phyloP scores from a whole-genome alignment of 179 eudicot species.

The Amaranthus tricolor region DNA sequence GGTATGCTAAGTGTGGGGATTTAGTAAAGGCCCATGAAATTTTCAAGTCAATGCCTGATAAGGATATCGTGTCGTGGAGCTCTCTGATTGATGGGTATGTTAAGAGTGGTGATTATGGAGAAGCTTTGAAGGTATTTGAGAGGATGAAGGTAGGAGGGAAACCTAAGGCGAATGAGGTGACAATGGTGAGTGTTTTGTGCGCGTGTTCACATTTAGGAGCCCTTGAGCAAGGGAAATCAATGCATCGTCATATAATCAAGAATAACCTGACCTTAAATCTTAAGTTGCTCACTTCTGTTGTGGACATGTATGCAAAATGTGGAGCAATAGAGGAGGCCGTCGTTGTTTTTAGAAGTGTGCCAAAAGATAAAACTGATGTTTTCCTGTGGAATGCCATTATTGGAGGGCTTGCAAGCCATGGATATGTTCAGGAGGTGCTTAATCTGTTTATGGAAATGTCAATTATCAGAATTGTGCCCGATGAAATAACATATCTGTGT shows the following conservation, averaged over 20 bases:
- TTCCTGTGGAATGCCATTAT: conserved; percentile 75
- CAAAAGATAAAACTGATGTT: conserved; percentile 45
- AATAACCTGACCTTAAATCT: conserved; percentile 46
- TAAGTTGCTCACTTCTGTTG: conserved; percentile 53
- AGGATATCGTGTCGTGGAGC: conserved; percentile 81
- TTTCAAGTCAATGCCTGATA: conserved; percentile 54
- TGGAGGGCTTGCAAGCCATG: conserved; percentile 81
- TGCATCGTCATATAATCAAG: conserved; percentile 54
- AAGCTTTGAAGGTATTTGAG: conserved; percentile 55
- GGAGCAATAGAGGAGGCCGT: conserved; percentile 68
- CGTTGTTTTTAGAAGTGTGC: conserved; percentile 49
- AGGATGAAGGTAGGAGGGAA: conserved; percentile 46
- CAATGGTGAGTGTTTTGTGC: conserved; percentile 75
- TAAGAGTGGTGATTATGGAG: conserved; percentile 48
- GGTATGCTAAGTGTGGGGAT: conserved; percentile 69
- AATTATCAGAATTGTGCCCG: conserved; percentile 38
- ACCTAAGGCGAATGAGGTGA: conserved; percentile 65
- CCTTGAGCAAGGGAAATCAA: conserved; percentile 58
- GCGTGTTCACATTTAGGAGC: conserved; percentile 84
- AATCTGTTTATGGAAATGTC: conserved; percentile 57
- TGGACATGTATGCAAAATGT: conserved; percentile 87
- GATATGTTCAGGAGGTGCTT: conserved; percentile 45
- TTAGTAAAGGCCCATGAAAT: conserved; percentile 42
- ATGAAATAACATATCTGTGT: conserved; percentile 73
- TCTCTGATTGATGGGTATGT: conserved; percentile 76